phyloP scores from a whole-genome alignment of 345 rosid genomes.

The Mallotus nudiflorus region DNA sequence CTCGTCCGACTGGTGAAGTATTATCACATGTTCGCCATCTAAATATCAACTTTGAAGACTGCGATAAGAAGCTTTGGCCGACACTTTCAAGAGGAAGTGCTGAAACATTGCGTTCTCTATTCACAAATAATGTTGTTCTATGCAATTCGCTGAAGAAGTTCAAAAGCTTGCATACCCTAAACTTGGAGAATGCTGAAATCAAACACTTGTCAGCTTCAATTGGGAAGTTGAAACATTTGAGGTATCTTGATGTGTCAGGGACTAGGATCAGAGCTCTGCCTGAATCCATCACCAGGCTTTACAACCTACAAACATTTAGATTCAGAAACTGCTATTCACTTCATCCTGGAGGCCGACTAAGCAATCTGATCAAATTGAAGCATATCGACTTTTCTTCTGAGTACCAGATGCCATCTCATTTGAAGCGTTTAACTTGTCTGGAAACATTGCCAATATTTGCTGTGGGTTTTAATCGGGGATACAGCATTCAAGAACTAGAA shows the following conservation, averaged over 20 bases:
- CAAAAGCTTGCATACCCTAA: not conserved
- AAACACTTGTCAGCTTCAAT: not conserved
- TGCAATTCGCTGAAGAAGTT: not conserved
- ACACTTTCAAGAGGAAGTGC: not conserved
- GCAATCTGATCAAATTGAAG: constrained; percentile 9
- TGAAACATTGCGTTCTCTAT: not conserved
- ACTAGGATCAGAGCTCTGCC: too few species aligned
- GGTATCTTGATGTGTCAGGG: too few species aligned
- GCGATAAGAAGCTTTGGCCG: too few species aligned
- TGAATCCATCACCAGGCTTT: too few species aligned
- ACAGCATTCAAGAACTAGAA: constrained; percentile 4
- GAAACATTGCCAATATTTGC: not conserved
- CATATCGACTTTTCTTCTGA: not conserved
- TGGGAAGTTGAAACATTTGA: constrained; percentile 23
- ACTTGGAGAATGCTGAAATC: not conserved
- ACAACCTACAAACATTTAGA: constrained; percentile 21
- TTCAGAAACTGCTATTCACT: not conserved
- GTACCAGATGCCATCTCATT: constrained; percentile 6
- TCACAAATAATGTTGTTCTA: not conserved
- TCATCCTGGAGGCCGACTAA: not conserved
- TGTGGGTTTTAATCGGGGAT: not conserved
- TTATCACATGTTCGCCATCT: constrained; percentile 15
- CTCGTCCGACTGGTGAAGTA: not conserved
- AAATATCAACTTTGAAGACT: too few species aligned
- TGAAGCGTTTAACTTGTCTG: not conserved